These are phyloP conservation scores for Annona squamosa DNA, from an alignment of 164 flowering plant species.

Conservation along the genomic window DNA sequence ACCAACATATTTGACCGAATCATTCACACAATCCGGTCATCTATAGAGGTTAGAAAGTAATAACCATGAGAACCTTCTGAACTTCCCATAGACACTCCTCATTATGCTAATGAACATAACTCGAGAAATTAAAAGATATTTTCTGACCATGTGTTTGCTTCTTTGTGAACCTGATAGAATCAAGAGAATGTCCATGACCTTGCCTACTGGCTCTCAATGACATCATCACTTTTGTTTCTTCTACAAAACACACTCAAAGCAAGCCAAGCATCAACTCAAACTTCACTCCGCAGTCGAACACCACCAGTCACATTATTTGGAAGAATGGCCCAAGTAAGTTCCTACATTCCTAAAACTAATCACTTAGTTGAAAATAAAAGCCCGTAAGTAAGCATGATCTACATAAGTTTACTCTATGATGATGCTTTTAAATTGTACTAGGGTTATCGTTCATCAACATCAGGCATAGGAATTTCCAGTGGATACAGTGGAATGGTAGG, in stretches of 20 bases:
- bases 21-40: constrained; percentile 51
- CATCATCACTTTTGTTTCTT: constrained; percentile 66
- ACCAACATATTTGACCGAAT: constrained; percentile 67
- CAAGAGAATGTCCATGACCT: constrained; percentile 43
- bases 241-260: constrained; percentile 69
- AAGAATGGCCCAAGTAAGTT: constrained; percentile 66
- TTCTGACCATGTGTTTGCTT: constrained; percentile 4
- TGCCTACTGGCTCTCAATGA: constrained; percentile 73
- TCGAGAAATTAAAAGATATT: not conserved
- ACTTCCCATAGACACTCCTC: not conserved
- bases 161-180: constrained; percentile 25
- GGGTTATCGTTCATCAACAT: constrained; percentile 56
- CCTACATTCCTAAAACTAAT: constrained; percentile 4
- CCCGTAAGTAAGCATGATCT: not conserved
- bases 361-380: not conserved
- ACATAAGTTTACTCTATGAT: not conserved
- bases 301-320: constrained; percentile 57
- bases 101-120: not conserved
- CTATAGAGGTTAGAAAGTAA: constrained; percentile 42
- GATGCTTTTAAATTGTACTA: constrained; percentile 12
- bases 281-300: constrained; percentile 35
- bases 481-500: constrained; percentile 83
- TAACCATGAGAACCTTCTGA: not conserved
- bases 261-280: constrained; percentile 27
- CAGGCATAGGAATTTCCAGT: constrained; percentile 48